Evolutionary conservation across 352 stramenopile species (phyloP), one percentile per base, ranked within the genome.

Genomic region (Globisporangium uncinulatum): DNA sequence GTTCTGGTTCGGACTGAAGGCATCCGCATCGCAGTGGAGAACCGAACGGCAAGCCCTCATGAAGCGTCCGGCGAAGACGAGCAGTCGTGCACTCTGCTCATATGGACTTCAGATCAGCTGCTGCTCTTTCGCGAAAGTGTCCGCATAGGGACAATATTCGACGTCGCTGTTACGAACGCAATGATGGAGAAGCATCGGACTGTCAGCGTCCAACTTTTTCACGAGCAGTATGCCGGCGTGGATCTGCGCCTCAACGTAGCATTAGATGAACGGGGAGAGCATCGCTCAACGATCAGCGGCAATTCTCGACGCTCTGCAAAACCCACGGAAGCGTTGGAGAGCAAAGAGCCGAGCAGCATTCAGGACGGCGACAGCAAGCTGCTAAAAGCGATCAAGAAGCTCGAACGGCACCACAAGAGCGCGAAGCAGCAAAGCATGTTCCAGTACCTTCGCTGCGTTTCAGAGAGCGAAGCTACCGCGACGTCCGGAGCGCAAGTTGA

Each of bases 351-450:
- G 41, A 9, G 17, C 10, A 9, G n/a, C 20, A 9, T 11, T 31
- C 4, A 11, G 10, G 42, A 21, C n/a, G 20, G 37, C 11, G 60
- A 78, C 44, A 81, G 71, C 54, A 73, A 53, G 14, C 72, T 84
- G 20, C 57, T 84, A 47, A 54, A 54, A 21, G 70, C 69, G 51
- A 84, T 84, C 37, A 84, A 82, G 52, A 74, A 59, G 36, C 56
- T 84, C n/a, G 69, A 76, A 42, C 63, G 29, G 3, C 74, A 78
- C 51, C 73, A 83, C 14, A 67, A 61, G 37, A 71, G 66, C 8
- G 73, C 71, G 1, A 80, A 73, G 43, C 73, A 83, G 24, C 73
- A 80, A 46, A 70, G 67, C 1, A 73, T 83, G 56, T 56, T 74
- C 44, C 47, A 43, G 46, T 83, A 67, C 47, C 53, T 83, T 9